Evolutionary conservation across 1,284 basidiomycete genomes (phyloP).

Genomic region (Kalmanozyma brasiliensis): DNA sequence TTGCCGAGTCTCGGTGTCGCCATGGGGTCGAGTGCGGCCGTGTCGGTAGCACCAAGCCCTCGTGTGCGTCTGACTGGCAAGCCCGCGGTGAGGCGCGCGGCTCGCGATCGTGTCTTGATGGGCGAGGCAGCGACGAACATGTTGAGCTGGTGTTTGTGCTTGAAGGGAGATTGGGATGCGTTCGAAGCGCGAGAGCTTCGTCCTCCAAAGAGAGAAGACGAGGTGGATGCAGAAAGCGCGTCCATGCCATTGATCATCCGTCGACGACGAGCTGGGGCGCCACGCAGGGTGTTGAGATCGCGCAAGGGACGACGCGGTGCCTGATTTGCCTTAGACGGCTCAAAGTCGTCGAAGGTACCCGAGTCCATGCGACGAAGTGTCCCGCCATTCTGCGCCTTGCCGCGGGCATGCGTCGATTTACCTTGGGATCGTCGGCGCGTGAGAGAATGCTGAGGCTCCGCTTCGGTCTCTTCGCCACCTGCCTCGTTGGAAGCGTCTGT

Average conservation of each 20-base stretch:
- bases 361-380: constrained; percentile 46
- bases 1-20: constrained; percentile 30
- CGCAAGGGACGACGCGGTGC: constrained; percentile 30
- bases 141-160: constrained; percentile 25
- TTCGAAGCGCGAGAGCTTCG: constrained; percentile 43
- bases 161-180: constrained; percentile 26
- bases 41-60: constrained; percentile 16
- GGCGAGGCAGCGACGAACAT: constrained; percentile 53
- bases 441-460: constrained; percentile 26
- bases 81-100: constrained; percentile 23
- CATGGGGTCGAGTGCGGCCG: constrained; percentile 23
- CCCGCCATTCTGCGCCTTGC: neutral
- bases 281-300: constrained; percentile 17
- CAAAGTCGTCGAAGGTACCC: constrained; percentile 37
- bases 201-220: constrained; percentile 41
- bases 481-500: constrained; percentile 51
- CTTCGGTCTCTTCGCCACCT: constrained; percentile 58
- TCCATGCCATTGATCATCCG: constrained; percentile 28
- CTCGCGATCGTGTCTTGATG: constrained; percentile 39
- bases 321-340: constrained; percentile 24
- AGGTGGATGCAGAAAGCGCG: constrained; percentile 32
- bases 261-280: constrained; percentile 18
- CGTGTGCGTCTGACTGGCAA: constrained; percentile 18
- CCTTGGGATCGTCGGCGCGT: constrained; percentile 4
- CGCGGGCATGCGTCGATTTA: constrained; percentile 3